A percentile compares a stretch with the other conserved stretches of the same genome.
Evolutionary conservation across 106 monocot species (phyloP).

Genomic region (Xerophyta viscosa): DNA sequence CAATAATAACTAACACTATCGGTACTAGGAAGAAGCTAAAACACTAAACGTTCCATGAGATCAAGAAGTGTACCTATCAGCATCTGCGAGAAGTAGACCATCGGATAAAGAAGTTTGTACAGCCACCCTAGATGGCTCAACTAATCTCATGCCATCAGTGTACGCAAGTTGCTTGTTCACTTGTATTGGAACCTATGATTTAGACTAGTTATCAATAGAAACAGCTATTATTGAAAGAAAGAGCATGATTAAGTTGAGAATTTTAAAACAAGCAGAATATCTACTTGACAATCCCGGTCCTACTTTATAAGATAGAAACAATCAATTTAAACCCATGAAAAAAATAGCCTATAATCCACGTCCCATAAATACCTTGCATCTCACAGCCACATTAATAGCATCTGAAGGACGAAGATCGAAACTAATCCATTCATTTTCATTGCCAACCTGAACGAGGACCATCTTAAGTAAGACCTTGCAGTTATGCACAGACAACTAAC

Average conservation of each 20-base stretch:
- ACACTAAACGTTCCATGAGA: not conserved
- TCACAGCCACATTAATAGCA: conserved; percentile 89
- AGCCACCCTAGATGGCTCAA: conserved; percentile 48
- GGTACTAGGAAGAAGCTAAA: not conserved
- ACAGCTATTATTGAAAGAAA: not conserved
- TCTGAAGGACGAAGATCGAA: conserved; percentile 90
- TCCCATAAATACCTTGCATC: conserved; percentile 61
- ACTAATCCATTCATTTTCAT: conserved; percentile 66
- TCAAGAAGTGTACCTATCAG: conserved; percentile 42
- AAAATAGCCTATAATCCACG: not conserved
- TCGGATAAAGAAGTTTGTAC: conserved; percentile 28
- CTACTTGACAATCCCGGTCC: too few relatives aligned
- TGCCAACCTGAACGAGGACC: conserved; percentile 34
- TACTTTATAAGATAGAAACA: not conserved
- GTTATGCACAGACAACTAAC: not conserved
- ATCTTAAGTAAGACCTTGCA: not conserved
- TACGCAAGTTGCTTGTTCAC: conserved; percentile 73
- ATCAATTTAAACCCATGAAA: not conserved
- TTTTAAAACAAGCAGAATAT: too few relatives aligned
- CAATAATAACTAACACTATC: too few relatives aligned
- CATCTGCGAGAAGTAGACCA: conserved; percentile 63
- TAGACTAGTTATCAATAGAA: not conserved
- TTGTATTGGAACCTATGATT: conserved; percentile 82
- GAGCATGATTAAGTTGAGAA: not conserved
- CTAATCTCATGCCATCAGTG: conserved; percentile 83